These are phyloP conservation scores for Hysterium pulicare DNA, from an alignment of 2,329 filamentous ascomycete species.

Conservation along the genomic window DNA sequence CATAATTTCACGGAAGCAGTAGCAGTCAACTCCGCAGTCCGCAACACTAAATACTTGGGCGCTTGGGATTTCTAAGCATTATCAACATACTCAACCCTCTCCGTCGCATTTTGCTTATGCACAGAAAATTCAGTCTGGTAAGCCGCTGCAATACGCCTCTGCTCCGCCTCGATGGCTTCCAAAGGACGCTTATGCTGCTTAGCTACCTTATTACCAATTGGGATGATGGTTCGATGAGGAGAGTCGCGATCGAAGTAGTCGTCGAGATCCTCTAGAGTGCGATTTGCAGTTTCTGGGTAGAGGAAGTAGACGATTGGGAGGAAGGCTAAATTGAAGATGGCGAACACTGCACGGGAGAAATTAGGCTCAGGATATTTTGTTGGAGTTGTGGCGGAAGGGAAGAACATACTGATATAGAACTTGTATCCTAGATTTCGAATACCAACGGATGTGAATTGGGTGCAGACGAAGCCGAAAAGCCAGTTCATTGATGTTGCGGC, in stretches of 20 bases:
- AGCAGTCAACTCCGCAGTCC: too few species aligned
- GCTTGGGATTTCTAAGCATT: too few species aligned
- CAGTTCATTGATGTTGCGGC: slow-evolving; percentile 47
- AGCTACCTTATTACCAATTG: slow-evolving; percentile 16
- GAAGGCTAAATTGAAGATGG: slow-evolving; percentile 21
- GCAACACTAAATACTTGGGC: too few species aligned
- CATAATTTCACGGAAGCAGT: too few species aligned
- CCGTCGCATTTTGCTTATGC: neutral
- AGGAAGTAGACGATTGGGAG: slow-evolving; percentile 21
- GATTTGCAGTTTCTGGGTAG: slow-evolving; percentile 24
- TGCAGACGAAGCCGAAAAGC: slow-evolving; percentile 44
- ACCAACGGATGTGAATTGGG: slow-evolving; percentile 45
- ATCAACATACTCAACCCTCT: neutral
- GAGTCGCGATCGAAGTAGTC: slow-evolving; percentile 21
- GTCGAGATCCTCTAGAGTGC: slow-evolving; percentile 26
- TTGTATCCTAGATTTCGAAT: slow-evolving; percentile 42
- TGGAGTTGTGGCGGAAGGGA: neutral
- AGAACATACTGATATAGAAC: slow-evolving; percentile 32
- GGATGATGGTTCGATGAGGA: slow-evolving; percentile 13
- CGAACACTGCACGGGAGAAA: slow-evolving; percentile 21
- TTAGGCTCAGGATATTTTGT: too few species aligned
- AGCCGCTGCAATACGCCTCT: slow-evolving; percentile 11
- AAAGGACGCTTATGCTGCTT: slow-evolving; percentile 17
- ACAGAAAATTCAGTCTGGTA: neutral
- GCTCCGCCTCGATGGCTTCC: slow-evolving; percentile 19